Evolutionary conservation across 192 early-diverging fungal genomes (phyloP), one percentile per base, ranked within the genome.

Genomic region (Backusella circina): DNA sequence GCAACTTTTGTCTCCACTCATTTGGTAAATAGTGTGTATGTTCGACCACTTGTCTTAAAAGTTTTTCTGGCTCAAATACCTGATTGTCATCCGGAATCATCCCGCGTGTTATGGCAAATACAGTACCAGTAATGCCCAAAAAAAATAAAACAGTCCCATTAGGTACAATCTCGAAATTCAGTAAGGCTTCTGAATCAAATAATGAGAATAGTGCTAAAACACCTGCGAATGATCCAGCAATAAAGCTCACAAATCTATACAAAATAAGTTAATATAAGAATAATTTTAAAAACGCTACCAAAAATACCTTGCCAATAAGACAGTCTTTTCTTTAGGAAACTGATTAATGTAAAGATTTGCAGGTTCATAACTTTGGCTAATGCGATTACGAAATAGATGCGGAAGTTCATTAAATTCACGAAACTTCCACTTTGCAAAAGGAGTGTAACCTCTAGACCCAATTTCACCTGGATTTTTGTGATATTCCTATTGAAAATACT

Each of bases 331-430:
- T 54, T 96, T 94, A 0, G 95, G 94, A 71, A 98, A 98, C 83
- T 98, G 96, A 44, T 90, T 81, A 51, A 99, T 83, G 80, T 99
- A 99, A 74, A 90, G 82, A 36, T 87, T 89, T 0, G 97, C 96
- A 57, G 87, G 78, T 12, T 88, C 86, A 79, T 95, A 89, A 28
- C 92, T 94, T 0, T 87, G 70, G 72, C 90, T 89, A 21, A 98
- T 81, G 13, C 98, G 91, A 28, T 80, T 79, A 36, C 92, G 81
- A 78, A 98, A 97, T 21, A 93, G 72, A 80, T 99, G 96, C 0
- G 97, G 95, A 21, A 98, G 86, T 79, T 99, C 98, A 82, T 99
- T 99, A 77, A 98, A 98, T 84, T 98, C 96, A 67, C 97, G 91
- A 74, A 99, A 94, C 80, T 94, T 95, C 95, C 94, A 99, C 32